Evolutionary conservation across 2,329 filamentous ascomycete species (phyloP), one percentile per base, ranked within the genome.

Genomic region (Sclerotinia nivalis): DNA sequence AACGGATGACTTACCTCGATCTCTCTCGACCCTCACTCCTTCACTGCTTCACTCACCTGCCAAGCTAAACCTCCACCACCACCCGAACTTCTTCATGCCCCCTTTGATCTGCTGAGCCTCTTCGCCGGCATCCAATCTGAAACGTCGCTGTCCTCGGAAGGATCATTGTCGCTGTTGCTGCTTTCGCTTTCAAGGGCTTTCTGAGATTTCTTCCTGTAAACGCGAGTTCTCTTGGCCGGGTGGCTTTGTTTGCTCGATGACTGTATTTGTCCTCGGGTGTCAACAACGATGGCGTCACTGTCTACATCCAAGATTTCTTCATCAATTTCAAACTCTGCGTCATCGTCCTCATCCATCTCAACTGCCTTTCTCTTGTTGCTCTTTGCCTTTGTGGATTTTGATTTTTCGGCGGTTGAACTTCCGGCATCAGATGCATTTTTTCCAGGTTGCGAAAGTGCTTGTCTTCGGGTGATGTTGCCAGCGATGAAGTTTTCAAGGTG

Each of bases 401-500:
- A 28, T 20, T 18, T 34, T 50, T 13, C 18, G 20, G 12, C 18
- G 6, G 22, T 9, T 40, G 25, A 13, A 55, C 18, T 31, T 56
- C n/a, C 8, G 55, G 20, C 40, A 58, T 25, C 22, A 18, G 18
- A n/a, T 43, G 9, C 43, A 10, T n/a, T 22, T 18, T 20, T 9
- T 40, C 0, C 13, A 15, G 22, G 22, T 28, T 6, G 12, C 4
- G 22, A 7, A 58, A 3, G n/a, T 43, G 9, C 28, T 31, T 37
- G 13, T 28, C 10, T 67, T 66, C 22, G 12, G 34, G n/a, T 20
- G 15, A 4, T 64, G 20, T 28, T 40, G 15, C 68, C 70, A 8
- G 49, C 61, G 25, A 76, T 70, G 56, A 71, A 76, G 2, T 72
- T 20, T n/a, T 78, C 74, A n/a, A 78, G 73, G 43, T 79, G 72